Evolutionary conservation across 768 basidiomycete species (phyloP), one percentile per base, ranked within the genome.

Genomic region (Russula dissimulans): DNA sequence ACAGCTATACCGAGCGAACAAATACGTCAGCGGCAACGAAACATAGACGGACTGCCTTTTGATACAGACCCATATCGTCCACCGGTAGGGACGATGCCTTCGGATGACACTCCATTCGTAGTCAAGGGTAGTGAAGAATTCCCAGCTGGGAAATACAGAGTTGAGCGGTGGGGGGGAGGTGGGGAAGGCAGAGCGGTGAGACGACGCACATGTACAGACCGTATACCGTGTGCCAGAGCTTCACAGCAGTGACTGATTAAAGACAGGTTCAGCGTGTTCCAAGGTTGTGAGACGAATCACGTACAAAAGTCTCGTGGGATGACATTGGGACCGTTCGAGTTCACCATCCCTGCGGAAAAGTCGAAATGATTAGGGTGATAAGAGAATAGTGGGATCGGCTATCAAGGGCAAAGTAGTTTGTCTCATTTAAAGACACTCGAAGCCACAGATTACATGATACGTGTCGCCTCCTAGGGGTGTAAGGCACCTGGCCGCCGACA

Each of bases 31-130:
- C 1, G 22, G 46, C 12, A 50, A n/a, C 14, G n/a, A 50, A n/a
- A 17, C 10, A 17, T 5, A 3, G 12, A n/a, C 26, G 6, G 22
- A 36, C 10, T 9, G 38, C 17, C 29, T 17, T 5, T 44, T 15
- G n/a, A 5, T 18, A 57, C 57, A 15, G n/a, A 56, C 55, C 55
- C 55, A 56, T 56, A 56, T 56, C 2, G 55, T 47, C 55, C 55
- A 31, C 10, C 45, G 15, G 45, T 46, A 47, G 1, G 34, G 45
- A 26, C 55, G 45, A 47, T 14, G 26, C 5, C 22, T 26, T 26
- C 22, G 22, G 22, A 26, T 26, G 22, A 26, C 22, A 26, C 22
- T 26, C 22, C 22, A 26, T 26, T 26, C 22, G 22, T 26, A 26
- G 22, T 26, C 22, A 2, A 26, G 22, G 22, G 22, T 26, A 26